Conservation (phyloP, 495 filamentous ascomycete genomes). For the Neurospora sp. region DNA sequence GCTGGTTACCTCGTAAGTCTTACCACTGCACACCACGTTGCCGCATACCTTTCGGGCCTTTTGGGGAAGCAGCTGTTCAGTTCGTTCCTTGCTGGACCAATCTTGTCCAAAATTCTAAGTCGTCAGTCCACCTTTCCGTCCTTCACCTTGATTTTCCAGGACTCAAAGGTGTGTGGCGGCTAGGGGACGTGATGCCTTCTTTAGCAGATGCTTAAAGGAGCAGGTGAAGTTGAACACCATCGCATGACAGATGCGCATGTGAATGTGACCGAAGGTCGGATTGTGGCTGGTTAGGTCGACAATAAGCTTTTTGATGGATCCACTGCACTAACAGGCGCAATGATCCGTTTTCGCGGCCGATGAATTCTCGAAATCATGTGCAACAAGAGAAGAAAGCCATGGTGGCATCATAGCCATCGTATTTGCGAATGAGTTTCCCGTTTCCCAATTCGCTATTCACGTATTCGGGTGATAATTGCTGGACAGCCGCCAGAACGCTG, state of each 20-base stretch:
- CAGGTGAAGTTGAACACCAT: background rate
- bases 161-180: background rate
- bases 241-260: background rate
- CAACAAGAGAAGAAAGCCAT: background rate
- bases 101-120: background rate
- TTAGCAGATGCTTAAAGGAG: background rate
- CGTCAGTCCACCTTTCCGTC: background rate
- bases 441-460: background rate
- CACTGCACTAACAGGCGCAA: background rate
- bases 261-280: background rate
- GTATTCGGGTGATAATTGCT: background rate
- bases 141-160: background rate
- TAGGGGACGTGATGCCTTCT: background rate
- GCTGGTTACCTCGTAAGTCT: background rate
- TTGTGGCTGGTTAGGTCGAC: background rate
- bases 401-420: background rate
- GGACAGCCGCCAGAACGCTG: background rate
- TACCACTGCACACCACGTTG: background rate
- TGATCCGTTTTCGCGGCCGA: background rate
- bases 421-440: background rate
- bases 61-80: background rate
- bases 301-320: background rate
- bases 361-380: background rate
- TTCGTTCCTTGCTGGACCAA: background rate
- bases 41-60: background rate